Conservation (phyloP, 2,329 filamentous ascomycete species). For the Botryosphaeria dothidea region DNA sequence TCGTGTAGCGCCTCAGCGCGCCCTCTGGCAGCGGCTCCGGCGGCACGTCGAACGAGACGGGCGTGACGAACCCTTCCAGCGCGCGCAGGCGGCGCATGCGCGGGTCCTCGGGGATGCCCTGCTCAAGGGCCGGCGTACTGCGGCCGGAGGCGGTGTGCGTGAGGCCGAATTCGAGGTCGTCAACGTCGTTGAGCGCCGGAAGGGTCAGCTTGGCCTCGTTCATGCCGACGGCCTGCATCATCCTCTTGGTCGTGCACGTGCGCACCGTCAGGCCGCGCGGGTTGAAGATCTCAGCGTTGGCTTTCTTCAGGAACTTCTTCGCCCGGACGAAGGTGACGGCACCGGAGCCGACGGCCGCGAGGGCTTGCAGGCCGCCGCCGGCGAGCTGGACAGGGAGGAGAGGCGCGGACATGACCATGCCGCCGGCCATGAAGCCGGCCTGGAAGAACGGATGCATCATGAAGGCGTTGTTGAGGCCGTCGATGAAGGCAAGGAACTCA, state of each 20-base stretch:
- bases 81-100: conserved; percentile 12
- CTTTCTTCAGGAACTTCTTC: background rate
- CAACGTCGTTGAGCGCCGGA: conserved; percentile 7
- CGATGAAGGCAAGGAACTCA: conserved; percentile 31
- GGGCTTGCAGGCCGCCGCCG: conserved; percentile 5
- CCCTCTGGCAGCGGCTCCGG: background rate
- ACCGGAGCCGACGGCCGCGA: conserved; percentile 3
- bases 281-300: conserved; percentile 1
- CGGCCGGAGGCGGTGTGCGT: background rate
- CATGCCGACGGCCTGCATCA: conserved; percentile 6
- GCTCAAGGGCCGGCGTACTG: background rate
- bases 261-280: conserved; percentile 9
- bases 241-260: conserved; percentile 4
- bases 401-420: conserved; percentile 24
- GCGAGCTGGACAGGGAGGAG: conserved; percentile 23
- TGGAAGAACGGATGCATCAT: conserved; percentile 30
- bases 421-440: conserved; percentile 25
- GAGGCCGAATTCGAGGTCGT: background rate
- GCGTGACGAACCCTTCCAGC: background rate
- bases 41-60: conserved; percentile 7
- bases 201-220: conserved; percentile 8
- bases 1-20: conserved; percentile 3
- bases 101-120: background rate
- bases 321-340: background rate
- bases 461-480: conserved; percentile 31